Base-by-base conservation (phyloP, 352 stramenopile species). In the Globisporangium camurandrum region DNA sequence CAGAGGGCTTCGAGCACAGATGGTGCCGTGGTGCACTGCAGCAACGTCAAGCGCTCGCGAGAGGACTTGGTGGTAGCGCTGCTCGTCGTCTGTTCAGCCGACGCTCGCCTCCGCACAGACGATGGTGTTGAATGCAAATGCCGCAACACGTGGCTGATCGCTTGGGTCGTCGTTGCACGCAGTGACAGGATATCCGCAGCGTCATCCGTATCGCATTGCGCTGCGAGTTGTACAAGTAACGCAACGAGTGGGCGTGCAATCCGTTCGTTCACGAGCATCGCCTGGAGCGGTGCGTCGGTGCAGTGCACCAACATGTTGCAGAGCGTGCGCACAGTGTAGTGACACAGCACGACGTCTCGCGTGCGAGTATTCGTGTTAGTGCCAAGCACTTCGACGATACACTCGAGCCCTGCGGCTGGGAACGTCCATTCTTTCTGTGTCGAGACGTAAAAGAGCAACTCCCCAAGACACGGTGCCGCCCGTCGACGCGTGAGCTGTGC, bases 391-490 rank as follows among this genome's bases (percentile, higher is more conserved):
- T 46, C 26, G 2, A 88, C 46, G 16, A 89, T 47, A 41, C 58
- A 56, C 0, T 62, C 37, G 14, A 82, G 40, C 1, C 62, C 63
- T 1, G 58, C 50, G 24, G 58, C 51, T 2, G 70, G 63, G 22
- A 84, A 41, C 22, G 67, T 46, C 52, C 55, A 69, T 16, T 75
- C 59, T 22, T 78, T 64, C 44, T 87, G 75, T 0, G 79, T 84
- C 9, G 75, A 70, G 11, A 82, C 72, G 49, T 89, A 89, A 50
- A 90, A 88, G 0, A 88, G 45, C 19, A 91, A 53, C 50, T 91
- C 79, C 7, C 82, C 82, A 1, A 93, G 56, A 50, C 77, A 84
- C 4, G 75, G 62, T 4, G 80, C 46, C 8, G 79, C 26, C 11
- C 47, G 39, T 1, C 33, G 39, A 19, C 27, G 37, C 41, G 46